Evolutionary conservation across 179 eudicot species (phyloP).

Genomic region (Patellifolia procumbens): DNA sequence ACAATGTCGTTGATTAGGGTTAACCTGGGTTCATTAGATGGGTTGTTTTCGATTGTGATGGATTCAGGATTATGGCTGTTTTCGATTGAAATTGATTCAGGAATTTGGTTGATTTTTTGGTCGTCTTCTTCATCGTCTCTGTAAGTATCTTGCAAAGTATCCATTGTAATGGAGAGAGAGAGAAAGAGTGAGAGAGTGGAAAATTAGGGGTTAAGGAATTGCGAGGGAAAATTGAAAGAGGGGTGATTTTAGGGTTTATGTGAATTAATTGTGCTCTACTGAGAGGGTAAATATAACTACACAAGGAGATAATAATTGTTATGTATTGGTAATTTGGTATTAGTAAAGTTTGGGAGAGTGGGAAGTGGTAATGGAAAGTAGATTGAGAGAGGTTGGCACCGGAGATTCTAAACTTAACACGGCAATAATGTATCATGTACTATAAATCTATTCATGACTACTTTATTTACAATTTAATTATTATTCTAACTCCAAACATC

Average conservation of each 20-base stretch:
- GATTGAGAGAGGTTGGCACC: too few relatives aligned
- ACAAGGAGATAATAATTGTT: too few relatives aligned
- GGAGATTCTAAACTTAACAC: too few relatives aligned
- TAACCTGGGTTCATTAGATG: neutral
- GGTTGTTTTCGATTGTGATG: neutral
- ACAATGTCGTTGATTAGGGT: neutral
- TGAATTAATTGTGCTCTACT: neutral
- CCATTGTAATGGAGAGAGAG: slow-evolving; percentile 36
- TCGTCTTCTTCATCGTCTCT: slow-evolving; percentile 45
- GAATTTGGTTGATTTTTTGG: slow-evolving; percentile 2
- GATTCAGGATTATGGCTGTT: neutral
- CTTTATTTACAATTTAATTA: too few relatives aligned
- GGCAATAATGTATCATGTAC: too few relatives aligned
- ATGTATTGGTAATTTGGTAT: too few relatives aligned
- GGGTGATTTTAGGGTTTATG: slow-evolving; percentile 19
- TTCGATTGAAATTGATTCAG: neutral
- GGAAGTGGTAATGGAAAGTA: too few relatives aligned
- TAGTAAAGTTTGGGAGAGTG: too few relatives aligned
- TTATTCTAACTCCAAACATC: too few relatives aligned
- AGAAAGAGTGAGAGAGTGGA: neutral
- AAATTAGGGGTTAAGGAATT: slow-evolving; percentile 20
- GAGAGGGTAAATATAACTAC: too few relatives aligned
- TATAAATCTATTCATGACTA: too few relatives aligned
- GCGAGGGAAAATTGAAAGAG: slow-evolving; percentile 27
- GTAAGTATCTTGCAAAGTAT: slow-evolving; percentile 46